Conservation (phyloP, 495 filamentous ascomycete genomes). For the Talaromyces ruber region DNA sequence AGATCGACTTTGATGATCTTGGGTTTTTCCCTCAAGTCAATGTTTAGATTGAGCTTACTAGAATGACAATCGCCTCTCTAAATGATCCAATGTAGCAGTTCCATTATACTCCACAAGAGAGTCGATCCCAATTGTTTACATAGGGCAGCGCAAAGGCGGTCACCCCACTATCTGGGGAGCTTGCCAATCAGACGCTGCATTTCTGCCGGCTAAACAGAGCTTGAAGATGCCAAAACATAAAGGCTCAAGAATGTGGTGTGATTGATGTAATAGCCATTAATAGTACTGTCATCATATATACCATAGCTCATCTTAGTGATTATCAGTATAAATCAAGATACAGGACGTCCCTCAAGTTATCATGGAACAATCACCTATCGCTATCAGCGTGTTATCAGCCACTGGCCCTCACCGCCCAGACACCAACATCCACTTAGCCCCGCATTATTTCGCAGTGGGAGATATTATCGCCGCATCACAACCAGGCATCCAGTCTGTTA, state of each 20-base stretch:
- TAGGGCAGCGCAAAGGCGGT: neutral
- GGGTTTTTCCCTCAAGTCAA: neutral
- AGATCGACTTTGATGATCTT: neutral
- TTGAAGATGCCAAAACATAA: neutral
- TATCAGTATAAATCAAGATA: neutral
- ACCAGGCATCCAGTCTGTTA: neutral
- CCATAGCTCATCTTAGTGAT: neutral
- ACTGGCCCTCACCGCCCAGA: neutral
- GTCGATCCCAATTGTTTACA: neutral
- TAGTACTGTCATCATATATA: neutral
- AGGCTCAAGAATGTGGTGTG: neutral
- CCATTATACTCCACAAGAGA: neutral
- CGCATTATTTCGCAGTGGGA: slow-evolving; percentile 1
- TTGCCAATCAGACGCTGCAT: neutral
- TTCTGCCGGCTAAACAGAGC: neutral
- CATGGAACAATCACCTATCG: neutral
- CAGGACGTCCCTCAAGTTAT: neutral
- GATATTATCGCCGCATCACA: neutral
- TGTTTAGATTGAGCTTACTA: neutral
- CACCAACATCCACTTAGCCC: neutral
- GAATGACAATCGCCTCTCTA: neutral
- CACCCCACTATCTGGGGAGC: neutral
- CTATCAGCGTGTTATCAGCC: neutral
- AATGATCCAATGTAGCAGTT: neutral
- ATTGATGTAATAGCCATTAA: neutral